Percentiles rank a stretch among this genome's conserved stretches.
Evolutionary conservation across 2,329 filamentous ascomycete genomes (phyloP).

Genomic region (Fusarium sp.): DNA sequence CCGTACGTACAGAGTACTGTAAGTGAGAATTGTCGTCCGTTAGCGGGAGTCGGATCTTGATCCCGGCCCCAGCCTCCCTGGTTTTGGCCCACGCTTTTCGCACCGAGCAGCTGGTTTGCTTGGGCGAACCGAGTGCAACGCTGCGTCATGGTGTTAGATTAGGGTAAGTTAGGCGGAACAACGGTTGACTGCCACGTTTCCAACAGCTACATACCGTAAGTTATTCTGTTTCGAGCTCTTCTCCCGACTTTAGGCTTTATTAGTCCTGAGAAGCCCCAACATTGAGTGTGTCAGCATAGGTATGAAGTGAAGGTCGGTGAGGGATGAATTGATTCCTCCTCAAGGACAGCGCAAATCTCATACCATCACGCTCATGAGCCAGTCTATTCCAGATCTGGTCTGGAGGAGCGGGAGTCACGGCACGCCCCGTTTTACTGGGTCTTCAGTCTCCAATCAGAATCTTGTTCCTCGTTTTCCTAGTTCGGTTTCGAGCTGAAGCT

Average conservation of each 20-base stretch:
- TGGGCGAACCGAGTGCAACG: slow-evolving; percentile 33
- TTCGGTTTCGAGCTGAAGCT: slow-evolving; percentile 7
- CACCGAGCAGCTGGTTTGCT: slow-evolving; percentile 41
- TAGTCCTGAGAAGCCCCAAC: neutral
- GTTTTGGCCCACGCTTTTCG: slow-evolving; percentile 10
- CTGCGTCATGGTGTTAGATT: slow-evolving; percentile 31
- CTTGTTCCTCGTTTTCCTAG: slow-evolving; percentile 1
- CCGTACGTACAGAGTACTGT: too few species aligned
- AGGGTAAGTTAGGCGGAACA: slow-evolving; percentile 5
- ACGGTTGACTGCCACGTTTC: slow-evolving; percentile 23
- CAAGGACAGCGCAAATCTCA: neutral
- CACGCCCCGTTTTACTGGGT: slow-evolving; percentile 26
- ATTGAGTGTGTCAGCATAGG: neutral
- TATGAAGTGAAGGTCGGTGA: neutral
- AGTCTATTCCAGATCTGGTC: slow-evolving; percentile 20
- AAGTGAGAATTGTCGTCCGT: slow-evolving; percentile 2
- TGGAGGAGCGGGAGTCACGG: slow-evolving; percentile 40
- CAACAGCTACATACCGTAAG: slow-evolving; percentile 7
- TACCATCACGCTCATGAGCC: slow-evolving; percentile 4
- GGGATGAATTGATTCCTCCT: neutral
- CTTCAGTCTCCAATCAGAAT: slow-evolving; percentile 28
- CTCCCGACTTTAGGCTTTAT: neutral
- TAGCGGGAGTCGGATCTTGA: slow-evolving; percentile 38
- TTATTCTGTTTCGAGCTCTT: slow-evolving; percentile 7
- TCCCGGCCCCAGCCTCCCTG: slow-evolving; percentile 27